Conservation (phyloP, 106 monocot species). For the Hemerocallis citrina region DNA sequence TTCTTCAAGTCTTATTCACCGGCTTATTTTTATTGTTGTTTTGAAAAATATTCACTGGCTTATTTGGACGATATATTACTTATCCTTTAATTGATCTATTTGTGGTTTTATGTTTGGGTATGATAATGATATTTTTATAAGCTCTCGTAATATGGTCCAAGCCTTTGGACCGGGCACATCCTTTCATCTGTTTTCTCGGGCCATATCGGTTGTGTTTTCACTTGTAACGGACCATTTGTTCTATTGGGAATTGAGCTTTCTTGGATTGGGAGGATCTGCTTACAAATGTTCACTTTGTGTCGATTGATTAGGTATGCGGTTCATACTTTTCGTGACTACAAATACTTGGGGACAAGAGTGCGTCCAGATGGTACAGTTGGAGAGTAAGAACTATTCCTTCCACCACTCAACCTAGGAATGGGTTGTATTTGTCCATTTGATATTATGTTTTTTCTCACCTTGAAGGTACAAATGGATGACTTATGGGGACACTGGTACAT, state of each 20-base stretch:
- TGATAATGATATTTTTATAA: neutral
- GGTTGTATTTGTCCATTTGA: neutral
- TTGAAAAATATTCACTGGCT: neutral
- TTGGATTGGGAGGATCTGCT: neutral
- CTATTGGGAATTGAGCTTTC: neutral
- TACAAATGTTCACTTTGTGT: neutral
- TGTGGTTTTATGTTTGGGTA: neutral
- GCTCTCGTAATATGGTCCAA: neutral
- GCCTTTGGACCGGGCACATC: neutral
- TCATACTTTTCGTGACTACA: conserved; percentile 67
- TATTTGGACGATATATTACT: neutral
- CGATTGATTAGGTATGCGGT: conserved; percentile 52
- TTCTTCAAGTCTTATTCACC: neutral
- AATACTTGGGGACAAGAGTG: conserved; percentile 84
- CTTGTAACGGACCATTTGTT: neutral
- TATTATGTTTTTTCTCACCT: neutral
- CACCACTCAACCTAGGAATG: no score
- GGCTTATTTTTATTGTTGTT: no score
- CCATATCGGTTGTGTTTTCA: neutral
- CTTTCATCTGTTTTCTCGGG: neutral
- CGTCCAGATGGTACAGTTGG: conserved; percentile 81
- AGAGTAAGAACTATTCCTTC: conserved; percentile 37
- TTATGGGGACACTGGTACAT: conserved; percentile 82
- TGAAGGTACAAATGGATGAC: conserved; percentile 98
- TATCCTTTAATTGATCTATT: neutral